These are phyloP conservation scores for Mortierella claussenii DNA, from an alignment of 192 early-diverging fungal genomes.

Conservation along the genomic window DNA sequence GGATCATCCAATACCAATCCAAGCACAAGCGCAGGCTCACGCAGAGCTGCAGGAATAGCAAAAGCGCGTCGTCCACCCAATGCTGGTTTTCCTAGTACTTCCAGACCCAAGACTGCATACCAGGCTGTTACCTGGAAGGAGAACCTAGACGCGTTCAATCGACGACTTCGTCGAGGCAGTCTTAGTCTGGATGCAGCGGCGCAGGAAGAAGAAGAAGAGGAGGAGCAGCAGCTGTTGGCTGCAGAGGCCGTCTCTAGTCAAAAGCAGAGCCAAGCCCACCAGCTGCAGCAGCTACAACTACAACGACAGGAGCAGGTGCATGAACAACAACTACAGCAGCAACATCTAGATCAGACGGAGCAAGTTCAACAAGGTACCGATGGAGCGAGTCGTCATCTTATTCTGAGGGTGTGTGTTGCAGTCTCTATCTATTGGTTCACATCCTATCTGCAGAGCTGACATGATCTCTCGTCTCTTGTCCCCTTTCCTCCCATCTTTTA, in stretches of 20 bases:
- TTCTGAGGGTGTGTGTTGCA: too few relatives aligned
- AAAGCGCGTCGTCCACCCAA: conserved; percentile 14
- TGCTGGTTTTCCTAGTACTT: neutral
- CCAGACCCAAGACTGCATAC: conserved; percentile 38
- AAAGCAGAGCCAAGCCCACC: conserved; percentile 21
- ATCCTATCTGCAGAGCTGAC: neutral
- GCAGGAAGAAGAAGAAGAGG: conserved; percentile 43
- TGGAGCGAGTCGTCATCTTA: too few relatives aligned
- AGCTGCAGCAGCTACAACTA: neutral
- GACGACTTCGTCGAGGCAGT: conserved; percentile 43
- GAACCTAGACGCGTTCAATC: conserved; percentile 48
- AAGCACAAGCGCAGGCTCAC: neutral
- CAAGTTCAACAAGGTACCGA: too few relatives aligned
- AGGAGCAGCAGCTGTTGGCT: conserved; percentile 13
- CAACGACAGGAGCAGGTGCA: neutral
- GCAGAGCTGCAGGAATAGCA: too few relatives aligned
- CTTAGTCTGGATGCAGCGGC: conserved; percentile 28
- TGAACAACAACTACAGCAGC: neutral
- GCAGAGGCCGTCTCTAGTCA: too few relatives aligned
- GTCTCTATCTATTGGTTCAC: neutral
- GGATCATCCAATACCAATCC: neutral
- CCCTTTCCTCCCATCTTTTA: neutral
- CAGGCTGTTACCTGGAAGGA: conserved; percentile 51
- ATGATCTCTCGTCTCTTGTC: neutral
- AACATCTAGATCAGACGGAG: conserved; percentile 9